Base-by-base conservation (phyloP, 1,139 yeast genomes). In the Blastobotrys buckinghamii region DNA sequence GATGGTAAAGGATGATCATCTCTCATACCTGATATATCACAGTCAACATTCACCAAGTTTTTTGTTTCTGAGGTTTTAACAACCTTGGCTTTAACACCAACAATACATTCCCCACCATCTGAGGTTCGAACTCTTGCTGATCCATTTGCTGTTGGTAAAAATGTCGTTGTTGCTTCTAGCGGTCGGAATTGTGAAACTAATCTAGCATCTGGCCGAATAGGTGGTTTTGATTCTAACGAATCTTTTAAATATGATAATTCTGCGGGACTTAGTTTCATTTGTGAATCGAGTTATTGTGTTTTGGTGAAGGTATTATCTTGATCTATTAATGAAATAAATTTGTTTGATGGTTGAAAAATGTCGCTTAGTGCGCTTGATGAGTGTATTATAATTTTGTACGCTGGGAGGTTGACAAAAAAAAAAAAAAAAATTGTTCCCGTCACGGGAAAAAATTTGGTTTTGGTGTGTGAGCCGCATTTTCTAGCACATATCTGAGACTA, bases 81-180 rank as follows among this genome's bases (percentile, higher is more conserved):
- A 1, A 90, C 97, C 59, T 85, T 84, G 9, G 90, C 78, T 66
- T 90, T 90, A 45, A 90, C 77, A 60, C 97, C 92, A 1, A 88
- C 90, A 44, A 90, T 82, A 62, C 96, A 88, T 66, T 90, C 97
- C 57, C 89, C 81, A 20, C 97, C 97, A 65, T 90, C 97, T 50
- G 85, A 77, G 35, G 88, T 76, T 58, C 90, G 75, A 34, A 90
- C 79, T 68, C 96, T 76, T 1, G 97, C 85, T 6, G 96, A 88
- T 17, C 98, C 98, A 68, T 90, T 87, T 8, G 96, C 84, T 41
- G 83, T 79, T 0, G 95, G 94, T 52, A 90, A 72, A 59, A 89
- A 84, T 48, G 84, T 82, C 6, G 89, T 81, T 27, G 80, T 81
- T 6, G 95, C 87, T 59, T 88, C 95, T 42, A 90, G 67, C 0